Conservation (phyloP, 176 grass and related monocot genomes). For the Saccharum officinarum region DNA sequence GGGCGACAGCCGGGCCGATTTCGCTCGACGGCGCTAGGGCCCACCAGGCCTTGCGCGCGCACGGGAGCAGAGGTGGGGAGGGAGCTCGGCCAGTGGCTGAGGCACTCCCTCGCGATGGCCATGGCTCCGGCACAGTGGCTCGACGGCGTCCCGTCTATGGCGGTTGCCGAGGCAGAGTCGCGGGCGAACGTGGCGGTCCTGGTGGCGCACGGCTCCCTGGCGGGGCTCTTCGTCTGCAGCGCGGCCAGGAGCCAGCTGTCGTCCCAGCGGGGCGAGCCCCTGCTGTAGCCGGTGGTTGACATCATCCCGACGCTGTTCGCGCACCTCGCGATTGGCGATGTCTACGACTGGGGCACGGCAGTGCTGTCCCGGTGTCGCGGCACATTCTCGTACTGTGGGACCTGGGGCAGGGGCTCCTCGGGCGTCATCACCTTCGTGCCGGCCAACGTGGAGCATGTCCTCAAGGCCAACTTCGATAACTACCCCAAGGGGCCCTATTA, state of each 20-base stretch:
- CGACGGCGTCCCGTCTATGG: too few relatives aligned
- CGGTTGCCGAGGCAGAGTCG: too few relatives aligned
- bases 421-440: slow-evolving; percentile 65
- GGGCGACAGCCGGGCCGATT: too few relatives aligned
- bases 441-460: slow-evolving; percentile 79
- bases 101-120: too few relatives aligned
- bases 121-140: too few relatives aligned
- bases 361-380: slow-evolving; percentile 41
- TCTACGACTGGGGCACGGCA: slow-evolving; percentile 61
- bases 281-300: slow-evolving; percentile 87
- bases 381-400: slow-evolving; percentile 76
- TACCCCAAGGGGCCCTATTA: slow-evolving; percentile 89
- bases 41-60: too few relatives aligned
- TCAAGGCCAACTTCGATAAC: slow-evolving; percentile 69
- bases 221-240: slow-evolving; percentile 51
- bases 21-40: too few relatives aligned
- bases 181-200: too few relatives aligned
- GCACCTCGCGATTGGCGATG: slow-evolving; percentile 31
- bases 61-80: too few relatives aligned
- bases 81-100: too few relatives aligned
- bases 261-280: slow-evolving; percentile 28
- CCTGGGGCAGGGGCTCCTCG: slow-evolving; percentile 58
- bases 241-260: slow-evolving; percentile 34
- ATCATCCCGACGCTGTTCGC: slow-evolving; percentile 56
- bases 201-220: too few relatives aligned